Evolutionary conservation across 371 early-diverging fungal genomes (phyloP).

Genomic region (Lichtheimia hyalospora): DNA sequence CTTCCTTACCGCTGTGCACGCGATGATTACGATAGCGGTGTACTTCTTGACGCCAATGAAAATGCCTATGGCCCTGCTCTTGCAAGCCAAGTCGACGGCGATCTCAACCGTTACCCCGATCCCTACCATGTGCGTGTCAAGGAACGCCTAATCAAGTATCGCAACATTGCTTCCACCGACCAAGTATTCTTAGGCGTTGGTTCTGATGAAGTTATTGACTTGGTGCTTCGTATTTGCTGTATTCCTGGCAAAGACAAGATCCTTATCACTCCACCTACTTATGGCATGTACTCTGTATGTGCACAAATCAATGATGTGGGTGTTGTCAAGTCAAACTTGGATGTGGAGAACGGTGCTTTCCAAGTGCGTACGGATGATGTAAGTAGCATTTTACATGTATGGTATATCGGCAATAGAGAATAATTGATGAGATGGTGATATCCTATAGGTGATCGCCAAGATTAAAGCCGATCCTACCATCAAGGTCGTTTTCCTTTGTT

Average conservation of each 20-base stretch:
- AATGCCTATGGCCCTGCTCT: slow-evolving; percentile 88
- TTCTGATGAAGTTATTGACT: slow-evolving; percentile 94
- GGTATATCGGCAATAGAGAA: background rate
- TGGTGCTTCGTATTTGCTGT: slow-evolving; percentile 90
- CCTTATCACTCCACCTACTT: slow-evolving; percentile 95
- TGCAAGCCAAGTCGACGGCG: slow-evolving; percentile 29
- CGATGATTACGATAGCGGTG: slow-evolving; percentile 90
- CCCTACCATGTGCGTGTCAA: slow-evolving; percentile 88
- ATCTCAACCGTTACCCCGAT: slow-evolving; percentile 95
- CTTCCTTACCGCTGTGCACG: slow-evolving; percentile 97
- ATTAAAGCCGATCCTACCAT: slow-evolving; percentile 70
- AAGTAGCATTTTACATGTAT: slow-evolving; percentile 4
- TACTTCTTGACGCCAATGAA: slow-evolving; percentile 97
- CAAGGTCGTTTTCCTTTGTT: slow-evolving; percentile 92
- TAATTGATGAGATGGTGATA: background rate
- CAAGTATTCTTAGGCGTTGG: slow-evolving; percentile 95
- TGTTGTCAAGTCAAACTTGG: slow-evolving; percentile 80
- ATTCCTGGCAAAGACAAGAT: slow-evolving; percentile 89
- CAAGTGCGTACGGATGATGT: slow-evolving; percentile 81
- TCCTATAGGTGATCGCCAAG: slow-evolving; percentile 55
- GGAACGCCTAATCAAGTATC: slow-evolving; percentile 66
- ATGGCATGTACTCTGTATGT: slow-evolving; percentile 97
- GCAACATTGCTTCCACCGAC: slow-evolving; percentile 62
- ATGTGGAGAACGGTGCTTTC: slow-evolving; percentile 77
- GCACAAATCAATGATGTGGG: slow-evolving; percentile 93